These are phyloP conservation scores for Gliomastix tumulicola DNA, from an alignment of 2,329 filamentous ascomycete genomes.

Conservation along the genomic window DNA sequence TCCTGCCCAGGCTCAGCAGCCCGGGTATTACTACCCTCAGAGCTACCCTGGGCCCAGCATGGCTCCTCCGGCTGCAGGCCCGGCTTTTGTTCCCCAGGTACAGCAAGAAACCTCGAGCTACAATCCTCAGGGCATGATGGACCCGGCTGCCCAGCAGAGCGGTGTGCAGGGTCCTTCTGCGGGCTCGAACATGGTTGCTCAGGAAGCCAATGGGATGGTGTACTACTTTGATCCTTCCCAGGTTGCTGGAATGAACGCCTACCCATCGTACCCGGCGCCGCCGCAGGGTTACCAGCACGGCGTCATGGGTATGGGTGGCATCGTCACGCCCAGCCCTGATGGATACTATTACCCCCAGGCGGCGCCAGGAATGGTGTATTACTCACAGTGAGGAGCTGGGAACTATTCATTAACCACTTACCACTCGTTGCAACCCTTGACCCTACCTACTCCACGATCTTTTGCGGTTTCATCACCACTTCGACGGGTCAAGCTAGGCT, in stretches of 20 bases:
- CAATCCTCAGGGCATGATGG: slow-evolving; percentile 26
- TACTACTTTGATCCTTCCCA: slow-evolving; percentile 88
- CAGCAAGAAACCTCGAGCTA: too few species aligned
- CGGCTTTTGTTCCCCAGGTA: slow-evolving; percentile 31
- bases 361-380: slow-evolving; percentile 51
- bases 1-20: slow-evolving; percentile 34
- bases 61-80: slow-evolving; percentile 22
- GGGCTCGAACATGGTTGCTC: slow-evolving; percentile 53
- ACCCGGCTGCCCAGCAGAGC: slow-evolving; percentile 17
- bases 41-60: slow-evolving; percentile 38
- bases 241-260: slow-evolving; percentile 45
- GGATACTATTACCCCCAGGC: slow-evolving; percentile 64
- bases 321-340: slow-evolving; percentile 65
- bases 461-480: too few species aligned
- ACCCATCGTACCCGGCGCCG: slow-evolving; percentile 39
- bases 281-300: slow-evolving; percentile 45
- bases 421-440: too few species aligned
- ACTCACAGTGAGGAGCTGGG: slow-evolving; percentile 28
- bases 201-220: slow-evolving; percentile 92
- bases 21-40: slow-evolving; percentile 62
- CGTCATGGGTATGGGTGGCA: slow-evolving; percentile 66
- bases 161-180: slow-evolving; percentile 14
- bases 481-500: too few species aligned
- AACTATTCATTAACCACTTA: too few species aligned
- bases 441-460: too few species aligned